A percentile compares a stretch with the other conserved stretches of the same genome.
phyloP scores from a whole-genome alignment of 2,329 filamentous ascomycete species.

The Colletotrichum sp. region DNA sequence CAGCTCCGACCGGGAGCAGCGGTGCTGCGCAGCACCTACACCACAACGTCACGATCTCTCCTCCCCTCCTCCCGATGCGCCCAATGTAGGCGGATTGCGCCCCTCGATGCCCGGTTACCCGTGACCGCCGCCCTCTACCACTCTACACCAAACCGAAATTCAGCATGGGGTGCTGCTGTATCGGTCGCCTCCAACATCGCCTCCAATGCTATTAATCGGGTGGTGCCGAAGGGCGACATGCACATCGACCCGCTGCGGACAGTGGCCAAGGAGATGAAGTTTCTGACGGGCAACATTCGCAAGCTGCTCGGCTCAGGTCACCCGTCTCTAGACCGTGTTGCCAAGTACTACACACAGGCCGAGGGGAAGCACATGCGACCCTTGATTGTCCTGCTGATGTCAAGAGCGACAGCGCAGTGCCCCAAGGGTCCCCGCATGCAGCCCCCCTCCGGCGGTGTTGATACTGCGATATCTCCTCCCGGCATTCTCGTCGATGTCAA shows the following conservation, averaged over 20 bases:
- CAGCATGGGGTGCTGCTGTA: conserved; percentile 79
- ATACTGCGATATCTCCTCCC: conserved; percentile 59
- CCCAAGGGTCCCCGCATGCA: conserved; percentile 57
- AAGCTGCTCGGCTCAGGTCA: conserved; percentile 94
- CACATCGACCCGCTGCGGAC: conserved; percentile 86
- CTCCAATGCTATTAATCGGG: conserved; percentile 67
- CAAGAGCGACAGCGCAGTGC: conserved; percentile 84
- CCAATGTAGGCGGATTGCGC: conserved; percentile 38
- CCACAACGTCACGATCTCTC: conserved; percentile 20
- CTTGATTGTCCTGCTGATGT: conserved; percentile 95
- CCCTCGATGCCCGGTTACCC: conserved; percentile 36
- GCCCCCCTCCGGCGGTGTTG: conserved; percentile 48
- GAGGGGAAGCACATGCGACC: conserved; percentile 97
- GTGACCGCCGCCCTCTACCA: conserved; percentile 46
- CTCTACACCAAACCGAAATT: conserved; percentile 51
- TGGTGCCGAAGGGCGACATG: conserved; percentile 66
- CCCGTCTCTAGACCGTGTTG: conserved; percentile 90
- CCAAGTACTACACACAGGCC: conserved; percentile 97
- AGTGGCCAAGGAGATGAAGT: conserved; percentile 96
- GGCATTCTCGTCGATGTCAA: conserved; percentile 80
- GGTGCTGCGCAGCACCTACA: conserved; percentile 47
- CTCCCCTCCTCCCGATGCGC: conserved; percentile 30
- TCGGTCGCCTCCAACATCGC: conserved; percentile 74
- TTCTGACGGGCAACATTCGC: conserved; percentile 89
- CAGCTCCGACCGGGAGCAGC: conserved; percentile 60